Evolutionary conservation across 306 rosid species (phyloP).

Genomic region (Cercis canadensis): DNA sequence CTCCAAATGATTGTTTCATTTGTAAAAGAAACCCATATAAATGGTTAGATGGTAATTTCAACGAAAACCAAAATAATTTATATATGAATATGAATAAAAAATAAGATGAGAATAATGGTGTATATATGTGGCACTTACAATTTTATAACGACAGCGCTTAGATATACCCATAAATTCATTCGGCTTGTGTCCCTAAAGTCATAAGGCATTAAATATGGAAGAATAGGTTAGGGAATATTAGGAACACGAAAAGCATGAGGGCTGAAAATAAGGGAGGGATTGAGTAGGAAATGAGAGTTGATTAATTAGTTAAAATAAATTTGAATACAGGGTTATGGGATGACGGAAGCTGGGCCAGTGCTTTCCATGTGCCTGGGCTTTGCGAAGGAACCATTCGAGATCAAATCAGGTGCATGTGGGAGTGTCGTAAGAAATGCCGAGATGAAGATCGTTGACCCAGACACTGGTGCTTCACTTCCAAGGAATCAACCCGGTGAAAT

Average conservation of each 20-base stretch:
- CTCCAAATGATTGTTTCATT: too few relatives aligned
- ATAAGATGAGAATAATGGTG: too few relatives aligned
- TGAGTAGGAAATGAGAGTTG: background rate
- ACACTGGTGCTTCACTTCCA: constrained; percentile 54
- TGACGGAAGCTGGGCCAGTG: constrained; percentile 81
- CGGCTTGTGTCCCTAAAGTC: background rate
- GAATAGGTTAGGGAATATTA: too few relatives aligned
- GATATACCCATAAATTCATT: too few relatives aligned
- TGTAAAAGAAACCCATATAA: too few relatives aligned
- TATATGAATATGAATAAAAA: too few relatives aligned
- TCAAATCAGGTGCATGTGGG: constrained; percentile 78
- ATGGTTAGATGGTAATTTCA: too few relatives aligned
- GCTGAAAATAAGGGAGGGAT: background rate
- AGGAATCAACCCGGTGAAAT: constrained; percentile 74
- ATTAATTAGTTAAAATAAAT: background rate
- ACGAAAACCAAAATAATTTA: background rate
- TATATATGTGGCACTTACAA: too few relatives aligned
- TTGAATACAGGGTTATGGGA: constrained; percentile 70
- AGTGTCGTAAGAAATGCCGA: constrained; percentile 73
- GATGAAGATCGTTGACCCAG: constrained; percentile 68
- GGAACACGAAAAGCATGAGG: background rate
- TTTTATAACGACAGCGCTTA: too few relatives aligned
- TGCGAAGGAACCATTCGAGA: constrained; percentile 58
- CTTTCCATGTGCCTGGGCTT: constrained; percentile 68
- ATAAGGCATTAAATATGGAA: background rate